These are phyloP conservation scores for Dactylellina haptotyla DNA, from an alignment of 2,329 filamentous ascomycete species.

Conservation along the genomic window DNA sequence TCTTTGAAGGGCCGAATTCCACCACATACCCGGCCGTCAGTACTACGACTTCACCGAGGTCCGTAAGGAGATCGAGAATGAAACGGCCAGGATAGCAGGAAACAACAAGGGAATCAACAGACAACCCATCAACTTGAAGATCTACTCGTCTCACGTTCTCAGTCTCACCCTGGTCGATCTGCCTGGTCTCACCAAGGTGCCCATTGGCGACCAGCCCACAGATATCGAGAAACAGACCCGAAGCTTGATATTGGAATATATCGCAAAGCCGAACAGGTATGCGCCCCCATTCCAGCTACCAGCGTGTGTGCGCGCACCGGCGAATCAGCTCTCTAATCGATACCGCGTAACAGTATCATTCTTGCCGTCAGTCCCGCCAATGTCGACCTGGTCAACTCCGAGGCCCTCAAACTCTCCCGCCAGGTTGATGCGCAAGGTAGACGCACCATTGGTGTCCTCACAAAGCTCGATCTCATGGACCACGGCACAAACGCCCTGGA, in stretches of 20 bases:
- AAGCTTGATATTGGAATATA: constrained; percentile 96
- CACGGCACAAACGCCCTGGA: constrained; percentile 97
- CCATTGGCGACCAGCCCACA: constrained; percentile 94
- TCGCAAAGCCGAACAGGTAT: constrained; percentile 85
- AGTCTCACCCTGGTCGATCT: constrained; percentile 96
- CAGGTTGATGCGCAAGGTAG: constrained; percentile 95
- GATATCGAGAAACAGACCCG: constrained; percentile 99
- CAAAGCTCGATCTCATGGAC: constrained; percentile 98
- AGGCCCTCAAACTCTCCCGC: constrained; percentile 92
- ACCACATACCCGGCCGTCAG: constrained; percentile 87
- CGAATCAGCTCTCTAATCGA: constrained; percentile 11
- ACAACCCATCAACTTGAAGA: constrained; percentile 97
- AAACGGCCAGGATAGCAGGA: constrained; percentile 92
- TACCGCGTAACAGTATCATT: constrained; percentile 74
- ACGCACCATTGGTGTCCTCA: constrained; percentile 94
- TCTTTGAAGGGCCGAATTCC: constrained; percentile 88
- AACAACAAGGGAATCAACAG: constrained; percentile 99
- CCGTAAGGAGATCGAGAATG: constrained; percentile 95
- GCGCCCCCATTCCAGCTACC: no score
- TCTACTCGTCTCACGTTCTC: constrained; percentile 95
- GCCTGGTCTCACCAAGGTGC: constrained; percentile 95
- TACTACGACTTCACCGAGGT: constrained; percentile 94
- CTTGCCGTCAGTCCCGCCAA: constrained; percentile 97
- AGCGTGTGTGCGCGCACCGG: neutral
- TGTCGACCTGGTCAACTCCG: constrained; percentile 97